Evolutionary conservation across 2,329 filamentous ascomycete genomes (phyloP), one percentile per base, ranked within the genome.

Genomic region (Colletotrichum sidae): DNA sequence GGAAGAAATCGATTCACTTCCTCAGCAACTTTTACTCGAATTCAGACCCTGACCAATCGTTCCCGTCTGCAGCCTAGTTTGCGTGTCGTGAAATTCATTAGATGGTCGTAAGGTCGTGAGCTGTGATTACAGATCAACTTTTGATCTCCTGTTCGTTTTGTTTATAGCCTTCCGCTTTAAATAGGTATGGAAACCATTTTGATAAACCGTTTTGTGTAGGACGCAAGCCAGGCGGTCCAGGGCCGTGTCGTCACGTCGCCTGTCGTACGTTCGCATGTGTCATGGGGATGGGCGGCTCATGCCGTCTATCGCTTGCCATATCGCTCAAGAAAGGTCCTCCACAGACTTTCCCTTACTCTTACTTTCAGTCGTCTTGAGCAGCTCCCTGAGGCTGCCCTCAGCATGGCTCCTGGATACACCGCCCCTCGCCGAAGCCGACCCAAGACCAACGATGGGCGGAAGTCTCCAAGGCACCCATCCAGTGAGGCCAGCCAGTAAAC

Each of bases 311-410:
- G 15, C 11, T 8, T 51, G n/a, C 11, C 35, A 34, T 42, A 15
- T 8, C 54, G 6, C 42, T 67, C 65, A 68, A 12, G 55, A 33
- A 13, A 55, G 46, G 13, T 57, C 69, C 39, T 77, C 74, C 2
- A 73, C 67, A 1, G 70, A 72, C 62, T 80, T 80, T 8, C 75
- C 77, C 67, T 79, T 79, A 42, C 51, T 62, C 25, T 65, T 70
- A 41, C 17, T 51, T 44, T 77, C 74, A 6, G 74, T 71, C 12
- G 70, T 71, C 67, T 78, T 83, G 10, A 89, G 74, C 15, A 89
- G 72, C 46, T 86, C 81, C 58, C 85, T 79, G 25, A 89, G 75
- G 58, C 83, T 88, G 2, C 85, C 85, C 72, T 88, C 86, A 1
- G 87, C 87, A 70, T 85, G 81, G 65, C 83, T 80, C 56, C 74